Conservation (phyloP, 352 stramenopile species). For the Globisporangium viniferum region DNA sequence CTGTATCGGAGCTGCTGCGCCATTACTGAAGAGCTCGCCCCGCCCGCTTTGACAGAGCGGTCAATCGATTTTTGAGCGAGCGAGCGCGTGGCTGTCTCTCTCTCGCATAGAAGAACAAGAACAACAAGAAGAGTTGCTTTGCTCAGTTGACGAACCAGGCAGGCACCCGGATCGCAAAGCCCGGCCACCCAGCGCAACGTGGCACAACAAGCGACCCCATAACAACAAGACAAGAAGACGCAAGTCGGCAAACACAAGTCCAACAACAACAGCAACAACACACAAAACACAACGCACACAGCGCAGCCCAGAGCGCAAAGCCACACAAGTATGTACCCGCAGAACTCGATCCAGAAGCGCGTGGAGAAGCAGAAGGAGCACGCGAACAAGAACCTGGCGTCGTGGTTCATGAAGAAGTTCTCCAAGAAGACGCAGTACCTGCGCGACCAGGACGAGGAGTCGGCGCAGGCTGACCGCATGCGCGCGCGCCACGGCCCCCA, state of each 20-base stretch:
- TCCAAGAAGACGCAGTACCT: constrained; percentile 57
- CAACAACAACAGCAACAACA: background rate
- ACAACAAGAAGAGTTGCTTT: constrained; percentile 2
- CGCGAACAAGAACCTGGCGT: constrained; percentile 53
- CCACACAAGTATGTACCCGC: constrained; percentile 14
- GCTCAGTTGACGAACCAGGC: constrained; percentile 4
- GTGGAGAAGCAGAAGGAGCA: constrained; percentile 56
- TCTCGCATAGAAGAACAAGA: background rate
- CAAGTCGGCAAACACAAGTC: constrained; percentile 4
- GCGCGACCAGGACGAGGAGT: constrained; percentile 54
- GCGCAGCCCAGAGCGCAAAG: background rate
- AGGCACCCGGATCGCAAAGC: constrained; percentile 3
- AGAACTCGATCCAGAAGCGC: constrained; percentile 40
- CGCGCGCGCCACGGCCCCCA: constrained; percentile 20
- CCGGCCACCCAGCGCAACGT: constrained; percentile 7
- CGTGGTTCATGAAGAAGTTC: constrained; percentile 72
- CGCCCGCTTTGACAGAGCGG: background rate
- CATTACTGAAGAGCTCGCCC: background rate
- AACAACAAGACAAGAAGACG: background rate
- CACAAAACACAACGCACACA: background rate
- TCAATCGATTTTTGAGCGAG: background rate
- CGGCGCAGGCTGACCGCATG: constrained; percentile 31
- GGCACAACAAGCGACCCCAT: constrained; percentile 2
- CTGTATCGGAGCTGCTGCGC: background rate
- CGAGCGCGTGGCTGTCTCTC: background rate